Evolutionary conservation across 2,329 filamentous ascomycete species (phyloP).

Genomic region (Pestalotiopsis sp.): DNA sequence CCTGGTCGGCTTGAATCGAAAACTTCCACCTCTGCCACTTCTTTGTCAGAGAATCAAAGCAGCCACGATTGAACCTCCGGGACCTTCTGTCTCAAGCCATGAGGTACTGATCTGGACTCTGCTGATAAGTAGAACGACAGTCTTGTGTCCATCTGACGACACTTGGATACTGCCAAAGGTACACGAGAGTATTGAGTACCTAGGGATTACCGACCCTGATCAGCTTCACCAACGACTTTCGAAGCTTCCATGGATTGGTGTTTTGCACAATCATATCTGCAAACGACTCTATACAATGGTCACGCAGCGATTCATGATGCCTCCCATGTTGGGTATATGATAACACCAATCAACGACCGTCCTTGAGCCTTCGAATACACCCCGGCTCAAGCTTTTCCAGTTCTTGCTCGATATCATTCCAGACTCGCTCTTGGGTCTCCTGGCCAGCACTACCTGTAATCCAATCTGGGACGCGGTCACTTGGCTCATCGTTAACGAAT

Average conservation of each 20-base stretch:
- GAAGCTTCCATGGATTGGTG: constrained; percentile 1
- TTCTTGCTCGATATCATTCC: constrained; percentile 42
- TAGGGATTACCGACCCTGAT: neutral
- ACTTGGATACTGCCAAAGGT: constrained; percentile 2
- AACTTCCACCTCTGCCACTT: constrained; percentile 16
- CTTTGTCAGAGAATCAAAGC: constrained; percentile 15
- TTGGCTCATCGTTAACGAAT: neutral
- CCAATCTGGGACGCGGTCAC: neutral
- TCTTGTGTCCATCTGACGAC: neutral
- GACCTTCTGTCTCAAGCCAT: neutral
- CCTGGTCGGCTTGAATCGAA: constrained; percentile 14
- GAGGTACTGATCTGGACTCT: constrained; percentile 26
- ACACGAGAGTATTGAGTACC: neutral
- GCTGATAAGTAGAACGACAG: constrained; percentile 14
- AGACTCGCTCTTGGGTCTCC: constrained; percentile 38
- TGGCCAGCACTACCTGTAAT: constrained; percentile 37
- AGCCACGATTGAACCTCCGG: neutral
- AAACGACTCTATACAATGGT: neutral
- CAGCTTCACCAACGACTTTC: neutral
- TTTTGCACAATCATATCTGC: neutral
- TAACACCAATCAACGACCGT: neutral
- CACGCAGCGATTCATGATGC: neutral
- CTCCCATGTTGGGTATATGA: neutral
- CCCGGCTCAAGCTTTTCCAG: constrained; percentile 45
- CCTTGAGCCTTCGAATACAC: neutral